These are phyloP conservation scores for Didymella arachidicola DNA, from an alignment of 2,329 filamentous ascomycete species.

Conservation along the genomic window DNA sequence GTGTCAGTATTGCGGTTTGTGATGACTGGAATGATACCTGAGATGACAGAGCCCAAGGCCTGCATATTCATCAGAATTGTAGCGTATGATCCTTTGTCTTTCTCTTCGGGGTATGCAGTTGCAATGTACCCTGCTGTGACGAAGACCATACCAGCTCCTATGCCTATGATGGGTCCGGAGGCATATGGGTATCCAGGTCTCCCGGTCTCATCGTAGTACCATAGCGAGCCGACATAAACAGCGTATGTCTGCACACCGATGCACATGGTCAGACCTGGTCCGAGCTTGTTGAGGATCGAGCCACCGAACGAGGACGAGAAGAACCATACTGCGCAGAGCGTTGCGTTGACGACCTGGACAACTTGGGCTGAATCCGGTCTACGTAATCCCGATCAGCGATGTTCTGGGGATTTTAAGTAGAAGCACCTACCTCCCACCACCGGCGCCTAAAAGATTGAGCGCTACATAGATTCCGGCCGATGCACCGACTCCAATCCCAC, in stretches of 20 bases:
- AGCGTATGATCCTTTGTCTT: slow-evolving; percentile 1
- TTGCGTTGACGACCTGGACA: slow-evolving; percentile 44
- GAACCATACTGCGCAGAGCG: slow-evolving; percentile 46
- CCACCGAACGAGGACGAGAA: slow-evolving; percentile 45
- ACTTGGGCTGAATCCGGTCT: slow-evolving; percentile 31
- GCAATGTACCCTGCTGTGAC: slow-evolving; percentile 44
- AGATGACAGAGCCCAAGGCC: background rate
- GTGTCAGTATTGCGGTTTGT: background rate
- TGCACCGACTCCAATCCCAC: background rate
- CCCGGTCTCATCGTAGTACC: background rate
- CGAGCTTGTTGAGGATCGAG: slow-evolving; percentile 26
- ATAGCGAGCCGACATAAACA: background rate
- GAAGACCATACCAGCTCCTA: slow-evolving; percentile 45
- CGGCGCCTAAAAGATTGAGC: background rate
- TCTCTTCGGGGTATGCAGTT: slow-evolving; percentile 44
- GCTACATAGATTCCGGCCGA: background rate
- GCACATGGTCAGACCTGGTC: background rate
- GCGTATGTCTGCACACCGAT: background rate
- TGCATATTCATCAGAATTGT: background rate
- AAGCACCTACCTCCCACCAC: background rate
- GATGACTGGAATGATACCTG: background rate
- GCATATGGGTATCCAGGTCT: slow-evolving; percentile 36
- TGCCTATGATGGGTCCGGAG: slow-evolving; percentile 42
- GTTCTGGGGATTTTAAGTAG: background rate
- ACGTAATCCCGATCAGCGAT: background rate